Evolutionary conservation across 225 moss, liverwort and hornwort genomes (phyloP), one percentile per base, ranked within the genome.

Genomic region (Marchantia polymorpha): DNA sequence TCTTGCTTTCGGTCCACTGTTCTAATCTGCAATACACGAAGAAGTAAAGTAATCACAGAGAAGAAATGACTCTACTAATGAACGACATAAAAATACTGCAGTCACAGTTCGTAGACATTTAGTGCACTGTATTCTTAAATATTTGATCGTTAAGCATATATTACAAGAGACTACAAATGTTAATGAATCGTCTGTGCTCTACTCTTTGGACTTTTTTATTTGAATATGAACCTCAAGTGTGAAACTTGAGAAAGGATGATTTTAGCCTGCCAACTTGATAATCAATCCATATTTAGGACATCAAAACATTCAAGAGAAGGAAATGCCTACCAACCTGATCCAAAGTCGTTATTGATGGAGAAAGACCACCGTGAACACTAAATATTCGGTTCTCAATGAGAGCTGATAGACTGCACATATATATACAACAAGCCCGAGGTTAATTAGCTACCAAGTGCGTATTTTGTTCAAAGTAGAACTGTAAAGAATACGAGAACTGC

Each of bases 1-100:
- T 99, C 99, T 88, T 99, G 99, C 88, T 99, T 99, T 79, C 99
- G 90, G 77, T 99, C 95, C 79, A 99, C 94, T 58, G 86, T 95
- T 85, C 99, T 91, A 78, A 99, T 99, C 99, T 99, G 93, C 72
- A 80, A 73, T 6, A 72, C 53, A 17, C 51, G 50, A 49, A 10
- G 17, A 49, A 20, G 5, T 39, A 39, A 39, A 20, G 49, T 12
- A 27, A 23, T 71, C 13, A 2, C 51, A 49, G 11, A 50, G 39
- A 2, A 22, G 23, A 48, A 71, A 17, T 23, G 49, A 50, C 61
- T 71, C 17, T 12, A n/a, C 58, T 58, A 5, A 58, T 58, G 5
- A 29, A 65, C 27, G n/a, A 6, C 17, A 2, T n/a, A 51, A n/a
- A n/a, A 4, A 23, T 71, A 12, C 12, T 71, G n/a, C 12, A 50